Evolutionary conservation across 2,329 filamentous ascomycete species (phyloP).

Genomic region (Camillea tinctor): DNA sequence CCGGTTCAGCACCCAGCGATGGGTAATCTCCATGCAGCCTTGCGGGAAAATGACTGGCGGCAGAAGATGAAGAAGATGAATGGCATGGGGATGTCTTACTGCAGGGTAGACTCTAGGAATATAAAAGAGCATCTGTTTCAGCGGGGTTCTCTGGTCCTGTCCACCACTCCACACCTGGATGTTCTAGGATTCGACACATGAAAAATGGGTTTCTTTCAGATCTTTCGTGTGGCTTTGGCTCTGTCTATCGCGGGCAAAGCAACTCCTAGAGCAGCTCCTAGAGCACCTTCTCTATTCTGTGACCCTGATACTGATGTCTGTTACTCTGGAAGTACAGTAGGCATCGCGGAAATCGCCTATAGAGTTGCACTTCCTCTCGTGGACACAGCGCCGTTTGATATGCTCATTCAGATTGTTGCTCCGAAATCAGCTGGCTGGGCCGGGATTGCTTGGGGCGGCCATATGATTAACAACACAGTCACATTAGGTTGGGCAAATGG

Average conservation of each 20-base stretch:
- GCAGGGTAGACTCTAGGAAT: not conserved
- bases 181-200: not conserved
- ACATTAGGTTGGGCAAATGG: constrained; percentile 27
- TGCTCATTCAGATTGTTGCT: constrained; percentile 28
- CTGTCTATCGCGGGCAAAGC: constrained; percentile 6
- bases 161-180: not conserved
- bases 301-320: constrained; percentile 17
- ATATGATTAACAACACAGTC: constrained; percentile 28
- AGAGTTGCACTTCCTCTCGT: constrained; percentile 27
- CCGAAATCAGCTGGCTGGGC: constrained; percentile 27
- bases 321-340: constrained; percentile 20
- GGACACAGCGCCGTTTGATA: constrained; percentile 25
- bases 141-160: not conserved
- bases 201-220: constrained; percentile 13
- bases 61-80: not conserved
- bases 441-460: constrained; percentile 28
- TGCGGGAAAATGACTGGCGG: not conserved
- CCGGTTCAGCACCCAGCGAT: not conserved
- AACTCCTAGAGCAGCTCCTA: constrained; percentile 10
- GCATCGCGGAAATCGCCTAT: constrained; percentile 11
- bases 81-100: not conserved
- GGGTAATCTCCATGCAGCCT: not conserved
- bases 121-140: not conserved
- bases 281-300: constrained; percentile 14
- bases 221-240: constrained; percentile 6